Base-by-base conservation (phyloP, 2,329 filamentous ascomycete species). In the Ilyonectria sp. region DNA sequence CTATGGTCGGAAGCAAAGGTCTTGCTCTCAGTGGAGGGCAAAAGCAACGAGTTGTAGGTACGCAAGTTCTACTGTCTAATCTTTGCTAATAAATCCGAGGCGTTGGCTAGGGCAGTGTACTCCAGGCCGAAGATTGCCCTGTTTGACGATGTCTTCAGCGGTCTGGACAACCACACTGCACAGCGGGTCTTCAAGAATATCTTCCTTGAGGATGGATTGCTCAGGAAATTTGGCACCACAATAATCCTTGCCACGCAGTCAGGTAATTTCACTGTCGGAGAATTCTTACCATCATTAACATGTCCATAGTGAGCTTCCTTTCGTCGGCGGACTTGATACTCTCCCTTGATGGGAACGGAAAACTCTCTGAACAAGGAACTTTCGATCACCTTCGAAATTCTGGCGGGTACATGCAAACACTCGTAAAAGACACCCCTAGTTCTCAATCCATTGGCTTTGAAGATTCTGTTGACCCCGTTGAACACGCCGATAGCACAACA, bases 21-120 rank as follows among this genome's bases (percentile, higher is more conserved):
- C 78, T 85, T 56, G 81, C 79, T 4, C 76, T 87, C 0, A 85
- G 83, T 4, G 85, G 85, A 8, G 85, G 85, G 0, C 85, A 87
- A 68, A 82, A 81, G 67, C 81, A 84, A 58, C 79, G 83, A 13
- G 75, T 85, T 8, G 80, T 77, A 72, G 77, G 75, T 68, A 9
- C 11, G 4, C 17, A 1, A 1, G 19, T 4, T 4, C 7, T 7
- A 5, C 15, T 10, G 15, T 4, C 6, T 49, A 0, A 47, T n/a
- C 17, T 7, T 6, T 10, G 6, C 1, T 37, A 33, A n/a, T 17
- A n/a, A 17, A 17, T 61, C 53, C 15, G 17, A 82, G 80, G 74
- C 82, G 3, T 63, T 83, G 47, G 81, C 82, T 0, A 75, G 82
- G 37, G 81, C 81, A 6, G 57, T 82, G 1, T 83, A 83, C 50